These are phyloP conservation scores for Stereum hirsutum DNA, from an alignment of 1,284 basidiomycete genomes.

Conservation along the genomic window DNA sequence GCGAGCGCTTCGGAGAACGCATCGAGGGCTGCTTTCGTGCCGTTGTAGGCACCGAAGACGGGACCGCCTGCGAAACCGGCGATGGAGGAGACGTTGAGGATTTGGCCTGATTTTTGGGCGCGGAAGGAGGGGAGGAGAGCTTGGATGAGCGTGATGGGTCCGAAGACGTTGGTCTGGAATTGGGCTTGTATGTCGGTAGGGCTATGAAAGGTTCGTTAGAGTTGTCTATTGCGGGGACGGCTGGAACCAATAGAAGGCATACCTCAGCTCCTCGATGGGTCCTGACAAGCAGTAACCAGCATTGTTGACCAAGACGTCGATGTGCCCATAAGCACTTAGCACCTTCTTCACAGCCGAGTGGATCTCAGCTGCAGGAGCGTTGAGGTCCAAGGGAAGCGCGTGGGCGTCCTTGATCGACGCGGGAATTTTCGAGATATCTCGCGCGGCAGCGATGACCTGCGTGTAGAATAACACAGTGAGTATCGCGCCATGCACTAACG, in stretches of 20 bases:
- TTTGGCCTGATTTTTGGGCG: constrained; percentile 15
- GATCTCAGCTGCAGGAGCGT: constrained; percentile 15
- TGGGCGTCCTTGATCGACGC: constrained; percentile 11
- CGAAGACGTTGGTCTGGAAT: constrained; percentile 23
- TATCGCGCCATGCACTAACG: background rate
- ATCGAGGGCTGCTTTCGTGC: constrained; percentile 21
- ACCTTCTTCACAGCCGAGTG: constrained; percentile 12
- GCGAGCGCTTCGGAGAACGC: constrained; percentile 19
- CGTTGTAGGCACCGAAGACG: constrained; percentile 17
- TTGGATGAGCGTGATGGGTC: constrained; percentile 21
- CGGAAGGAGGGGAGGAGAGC: constrained; percentile 19
- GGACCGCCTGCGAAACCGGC: constrained; percentile 9
- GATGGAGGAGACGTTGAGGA: constrained; percentile 18
- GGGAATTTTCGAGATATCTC: constrained; percentile 14
- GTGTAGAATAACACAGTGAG: background rate
- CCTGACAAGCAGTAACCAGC: constrained; percentile 17
- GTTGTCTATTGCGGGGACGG: background rate
- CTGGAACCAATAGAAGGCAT: background rate
- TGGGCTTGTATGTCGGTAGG: constrained; percentile 14
- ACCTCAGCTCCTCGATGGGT: constrained; percentile 21
- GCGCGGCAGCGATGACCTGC: constrained; percentile 19
- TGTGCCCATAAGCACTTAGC: constrained; percentile 10
- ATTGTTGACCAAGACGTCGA: constrained; percentile 15
- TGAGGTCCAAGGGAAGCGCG: constrained; percentile 16
- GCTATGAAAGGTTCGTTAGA: constrained; percentile 5